Evolutionary conservation across 2,329 filamentous ascomycete genomes (phyloP).

Genomic region (Aspergillus jensenii): DNA sequence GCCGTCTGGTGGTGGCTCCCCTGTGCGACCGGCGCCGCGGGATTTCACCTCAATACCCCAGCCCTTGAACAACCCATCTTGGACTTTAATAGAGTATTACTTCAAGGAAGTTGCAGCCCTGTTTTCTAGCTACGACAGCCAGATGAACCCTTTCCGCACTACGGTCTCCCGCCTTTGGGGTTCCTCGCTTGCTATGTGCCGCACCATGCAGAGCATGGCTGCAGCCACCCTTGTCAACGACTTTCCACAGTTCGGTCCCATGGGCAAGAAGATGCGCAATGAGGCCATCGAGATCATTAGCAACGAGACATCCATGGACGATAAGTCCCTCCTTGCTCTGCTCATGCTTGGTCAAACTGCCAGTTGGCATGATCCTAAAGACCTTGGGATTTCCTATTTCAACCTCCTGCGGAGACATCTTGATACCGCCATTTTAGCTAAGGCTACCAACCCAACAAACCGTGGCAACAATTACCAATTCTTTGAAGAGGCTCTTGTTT

Average conservation of each 20-base stretch:
- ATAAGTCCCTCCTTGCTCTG: constrained; percentile 57
- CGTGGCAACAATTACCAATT: constrained; percentile 50
- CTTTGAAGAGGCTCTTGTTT: constrained; percentile 57
- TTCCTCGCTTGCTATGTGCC: constrained; percentile 59
- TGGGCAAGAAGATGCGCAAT: constrained; percentile 52
- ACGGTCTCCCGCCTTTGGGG: constrained; percentile 59
- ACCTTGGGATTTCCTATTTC: constrained; percentile 56
- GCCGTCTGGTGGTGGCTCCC: constrained; percentile 12
- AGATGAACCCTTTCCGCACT: constrained; percentile 61
- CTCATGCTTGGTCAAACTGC: constrained; percentile 61
- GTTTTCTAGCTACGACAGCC: constrained; percentile 65
- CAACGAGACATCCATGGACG: constrained; percentile 48
- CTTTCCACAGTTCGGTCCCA: constrained; percentile 53
- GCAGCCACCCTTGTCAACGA: constrained; percentile 61
- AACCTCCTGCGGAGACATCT: constrained; percentile 44
- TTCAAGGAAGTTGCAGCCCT: constrained; percentile 62
- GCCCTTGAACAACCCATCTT: constrained; percentile 50
- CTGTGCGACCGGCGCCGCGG: constrained; percentile 15
- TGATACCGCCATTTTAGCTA: constrained; percentile 38
- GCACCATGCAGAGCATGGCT: constrained; percentile 64
- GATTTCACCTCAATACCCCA: constrained; percentile 38
- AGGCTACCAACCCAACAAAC: constrained; percentile 13
- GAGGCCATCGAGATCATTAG: constrained; percentile 55
- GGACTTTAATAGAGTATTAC: constrained; percentile 62
- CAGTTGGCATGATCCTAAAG: constrained; percentile 59